Percentiles rank a stretch among this genome's conserved stretches.
Evolutionary conservation across 2,329 filamentous ascomycete genomes (phyloP).

Genomic region (Sporothrix inflata): DNA sequence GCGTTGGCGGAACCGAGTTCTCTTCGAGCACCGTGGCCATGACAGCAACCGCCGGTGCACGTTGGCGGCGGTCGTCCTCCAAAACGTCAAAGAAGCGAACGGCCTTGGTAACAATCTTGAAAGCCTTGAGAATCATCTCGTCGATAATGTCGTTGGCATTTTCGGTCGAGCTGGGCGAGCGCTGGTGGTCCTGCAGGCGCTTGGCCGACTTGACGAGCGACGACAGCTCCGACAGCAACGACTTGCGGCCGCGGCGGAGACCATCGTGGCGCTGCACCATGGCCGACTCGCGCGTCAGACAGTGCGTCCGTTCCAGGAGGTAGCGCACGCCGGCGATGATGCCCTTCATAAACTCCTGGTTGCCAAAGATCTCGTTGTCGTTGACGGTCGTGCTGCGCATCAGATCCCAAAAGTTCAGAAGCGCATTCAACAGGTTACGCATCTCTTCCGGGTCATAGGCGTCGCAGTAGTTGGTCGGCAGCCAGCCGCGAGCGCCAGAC

Average conservation of each 20-base stretch:
- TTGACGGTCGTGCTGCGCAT: conserved; percentile 76
- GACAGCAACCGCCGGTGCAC: conserved; percentile 58
- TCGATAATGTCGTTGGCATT: conserved; percentile 79
- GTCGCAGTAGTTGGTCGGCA: conserved; percentile 98
- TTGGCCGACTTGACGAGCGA: conserved; percentile 88
- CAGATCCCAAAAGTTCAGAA: conserved; percentile 91
- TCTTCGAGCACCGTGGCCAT: conserved; percentile 65
- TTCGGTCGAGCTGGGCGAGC: conserved; percentile 51
- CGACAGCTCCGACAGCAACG: conserved; percentile 85
- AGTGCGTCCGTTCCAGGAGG: conserved; percentile 85
- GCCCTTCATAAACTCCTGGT: conserved; percentile 91
- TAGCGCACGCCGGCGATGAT: conserved; percentile 92
- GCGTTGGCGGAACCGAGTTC: conserved; percentile 62
- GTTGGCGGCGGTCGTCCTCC: conserved; percentile 62
- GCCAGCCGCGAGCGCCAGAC: conserved; percentile 87
- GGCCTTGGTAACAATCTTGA: conserved; percentile 89
- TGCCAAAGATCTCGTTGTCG: conserved; percentile 78
- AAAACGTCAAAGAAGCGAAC: conserved; percentile 88
- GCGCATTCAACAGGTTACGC: conserved; percentile 78
- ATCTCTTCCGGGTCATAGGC: conserved; percentile 89
- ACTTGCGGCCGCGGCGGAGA: conserved; percentile 81
- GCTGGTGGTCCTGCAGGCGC: conserved; percentile 74
- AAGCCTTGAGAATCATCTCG: conserved; percentile 90
- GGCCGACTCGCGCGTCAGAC: conserved; percentile 78
- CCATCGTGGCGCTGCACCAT: conserved; percentile 75